Evolutionary conservation across 2,329 filamentous ascomycete species (phyloP).

Genomic region (Calonectria multiphialidica): DNA sequence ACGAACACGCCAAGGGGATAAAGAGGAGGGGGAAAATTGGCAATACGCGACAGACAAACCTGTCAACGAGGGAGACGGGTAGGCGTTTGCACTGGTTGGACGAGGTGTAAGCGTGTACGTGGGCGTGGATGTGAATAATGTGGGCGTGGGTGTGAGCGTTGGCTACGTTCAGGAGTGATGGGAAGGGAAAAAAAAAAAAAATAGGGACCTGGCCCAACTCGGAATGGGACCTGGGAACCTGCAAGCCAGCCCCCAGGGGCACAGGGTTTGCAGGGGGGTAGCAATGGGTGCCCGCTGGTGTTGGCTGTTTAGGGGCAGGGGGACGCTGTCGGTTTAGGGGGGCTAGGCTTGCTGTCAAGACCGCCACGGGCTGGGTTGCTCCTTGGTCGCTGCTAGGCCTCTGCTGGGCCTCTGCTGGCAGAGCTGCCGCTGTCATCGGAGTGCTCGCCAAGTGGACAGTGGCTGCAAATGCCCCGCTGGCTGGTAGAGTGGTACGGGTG

Average conservation of each 20-base stretch:
- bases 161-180: constrained; percentile 12
- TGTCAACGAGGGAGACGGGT: not conserved
- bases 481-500: constrained; percentile 24
- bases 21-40: constrained; percentile 13
- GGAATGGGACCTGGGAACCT: constrained; percentile 10
- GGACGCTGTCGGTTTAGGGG: constrained; percentile 19
- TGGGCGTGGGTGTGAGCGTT: constrained; percentile 9
- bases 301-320: constrained; percentile 9
- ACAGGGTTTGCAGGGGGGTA: constrained; percentile 3
- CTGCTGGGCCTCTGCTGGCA: constrained; percentile 24
- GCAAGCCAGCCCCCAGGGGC: constrained; percentile 7
- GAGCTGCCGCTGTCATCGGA: constrained; percentile 19
- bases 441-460: constrained; percentile 34
- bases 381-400: constrained; percentile 22
- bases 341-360: constrained; percentile 38
- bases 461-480: constrained; percentile 18
- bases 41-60: constrained; percentile 10
- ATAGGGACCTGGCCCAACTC: not conserved
- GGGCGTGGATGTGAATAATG: constrained; percentile 8
- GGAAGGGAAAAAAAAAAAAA: not conserved
- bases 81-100: not conserved
- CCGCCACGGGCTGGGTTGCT: constrained; percentile 22
- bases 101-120: constrained; percentile 7
- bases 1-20: not conserved
- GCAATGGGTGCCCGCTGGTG: not conserved